Base-by-base conservation (phyloP, 2,329 filamentous ascomycete genomes). In the Fusarium sp. region DNA sequence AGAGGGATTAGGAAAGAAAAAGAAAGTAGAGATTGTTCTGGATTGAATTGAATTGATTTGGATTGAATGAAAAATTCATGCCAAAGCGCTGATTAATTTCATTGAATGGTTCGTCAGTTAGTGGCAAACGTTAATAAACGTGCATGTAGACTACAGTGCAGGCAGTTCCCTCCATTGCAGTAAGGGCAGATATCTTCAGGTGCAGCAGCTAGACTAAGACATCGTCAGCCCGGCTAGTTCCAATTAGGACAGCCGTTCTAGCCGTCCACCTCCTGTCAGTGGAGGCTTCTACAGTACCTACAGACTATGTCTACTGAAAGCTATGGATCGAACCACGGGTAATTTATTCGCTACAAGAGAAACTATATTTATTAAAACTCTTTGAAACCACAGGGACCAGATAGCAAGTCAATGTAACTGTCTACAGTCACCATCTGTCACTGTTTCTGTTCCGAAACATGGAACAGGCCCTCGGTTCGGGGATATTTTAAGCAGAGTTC, bases 71-170 rank as follows among this genome's bases (percentile, higher is more conserved):
- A 49, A 54, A 55, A 25, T 24, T 25, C 25, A 63, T 55, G 55
- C 22, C 32, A 67, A 43, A 54, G 62, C 43, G 59, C 68, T 70
- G 56, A 70, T 58, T 60, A 70, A 66, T 70, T 60, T 55, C 29
- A 34, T 58, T 43, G 10, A 38, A 46, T 22, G 29, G 34, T 55
- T 49, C 30, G 29, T 50, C 34, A 45, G 18, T 47, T 53, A 50
- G 66, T 70, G 66, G 66, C 66, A 70, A 63, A 66, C 38, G 44
- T 45, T 64, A 63, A 59, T 32, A 40, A 42, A 25, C 34, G 8
- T 15, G 25, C 24, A 42, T 53, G 32, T 27, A n/a, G n/a, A n/a
- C n/a, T n/a, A 38, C 22, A 5, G n/a, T 25, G 18, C 30, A 50
- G 22, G 20, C 29, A 16, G 20, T 52, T 38, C 30, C 24, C 24